These are phyloP conservation scores for Aquilaria malaccensis DNA, from an alignment of 345 rosid genomes.

Conservation along the genomic window DNA sequence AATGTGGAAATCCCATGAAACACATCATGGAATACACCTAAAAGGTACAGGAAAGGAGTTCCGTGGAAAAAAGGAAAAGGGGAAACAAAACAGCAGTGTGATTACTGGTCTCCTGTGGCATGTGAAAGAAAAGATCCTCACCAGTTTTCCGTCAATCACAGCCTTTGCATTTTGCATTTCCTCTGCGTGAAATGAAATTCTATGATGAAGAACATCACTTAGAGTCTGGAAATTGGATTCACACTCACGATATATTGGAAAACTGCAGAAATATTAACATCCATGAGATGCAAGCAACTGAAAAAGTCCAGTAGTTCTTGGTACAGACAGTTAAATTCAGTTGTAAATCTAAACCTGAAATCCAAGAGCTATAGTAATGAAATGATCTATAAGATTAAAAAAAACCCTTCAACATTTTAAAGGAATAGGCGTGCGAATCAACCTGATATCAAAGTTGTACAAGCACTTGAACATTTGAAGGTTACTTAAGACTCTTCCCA, in stretches of 20 bases:
- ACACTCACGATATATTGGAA: slow-evolving; percentile 45
- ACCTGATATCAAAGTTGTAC: slow-evolving; percentile 77
- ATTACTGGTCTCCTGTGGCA: neutral
- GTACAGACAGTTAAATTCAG: neutral
- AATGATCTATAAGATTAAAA: neutral
- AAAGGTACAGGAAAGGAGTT: neutral
- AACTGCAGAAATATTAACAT: slow-evolving; percentile 26
- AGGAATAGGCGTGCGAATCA: slow-evolving; percentile 6
- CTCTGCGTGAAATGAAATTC: slow-evolving; percentile 50
- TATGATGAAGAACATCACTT: slow-evolving; percentile 50
- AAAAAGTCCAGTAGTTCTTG: neutral
- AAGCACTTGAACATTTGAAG: slow-evolving; percentile 67
- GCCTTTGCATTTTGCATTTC: slow-evolving; percentile 68
- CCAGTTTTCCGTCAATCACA: slow-evolving; percentile 77
- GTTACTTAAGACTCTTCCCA: slow-evolving; percentile 69
- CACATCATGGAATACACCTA: neutral
- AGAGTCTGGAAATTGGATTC: slow-evolving; percentile 31
- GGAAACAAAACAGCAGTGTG: neutral
- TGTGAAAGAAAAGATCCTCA: slow-evolving; percentile 24
- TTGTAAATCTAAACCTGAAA: neutral
- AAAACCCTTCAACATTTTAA: neutral
- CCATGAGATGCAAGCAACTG: slow-evolving; percentile 7
- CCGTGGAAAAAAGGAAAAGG: neutral
- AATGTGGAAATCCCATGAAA: slow-evolving; percentile 1
- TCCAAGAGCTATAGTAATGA: neutral